These are phyloP conservation scores for Fusarium sp. DNA, from an alignment of 2,329 filamentous ascomycete genomes.

Conservation along the genomic window DNA sequence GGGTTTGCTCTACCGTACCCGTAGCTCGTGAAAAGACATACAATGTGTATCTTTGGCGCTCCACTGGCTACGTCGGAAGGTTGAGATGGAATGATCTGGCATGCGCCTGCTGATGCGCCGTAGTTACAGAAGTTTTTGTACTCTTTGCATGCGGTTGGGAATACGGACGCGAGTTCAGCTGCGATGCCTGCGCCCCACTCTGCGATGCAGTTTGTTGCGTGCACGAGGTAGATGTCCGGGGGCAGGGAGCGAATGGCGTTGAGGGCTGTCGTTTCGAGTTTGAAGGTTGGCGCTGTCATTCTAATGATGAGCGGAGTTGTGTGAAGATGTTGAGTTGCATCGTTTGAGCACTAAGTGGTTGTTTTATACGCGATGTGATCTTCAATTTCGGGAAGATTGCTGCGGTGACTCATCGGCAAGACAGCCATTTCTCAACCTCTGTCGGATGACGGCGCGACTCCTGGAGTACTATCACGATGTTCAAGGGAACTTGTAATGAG, in stretches of 20 bases:
- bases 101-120: constrained; percentile 33
- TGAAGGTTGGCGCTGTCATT: constrained; percentile 24
- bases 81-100: constrained; percentile 47
- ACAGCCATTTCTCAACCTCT: not conserved
- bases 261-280: constrained; percentile 19
- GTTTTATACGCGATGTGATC: not conserved
- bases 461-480: accelerated
- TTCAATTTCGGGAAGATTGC: not conserved
- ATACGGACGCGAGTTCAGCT: constrained; percentile 41
- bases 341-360: too few relatives aligned
- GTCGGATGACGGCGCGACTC: too few relatives aligned
- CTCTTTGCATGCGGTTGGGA: constrained; percentile 40
- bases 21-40: constrained; percentile 38
- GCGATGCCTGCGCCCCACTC: constrained; percentile 48
- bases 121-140: constrained; percentile 44
- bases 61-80: constrained; percentile 33
- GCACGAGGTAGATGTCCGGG: constrained; percentile 41
- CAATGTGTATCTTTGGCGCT: constrained; percentile 33
- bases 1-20: constrained; percentile 31
- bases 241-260: constrained; percentile 31
- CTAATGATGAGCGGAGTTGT: not conserved
- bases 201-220: constrained; percentile 49
- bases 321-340: not conserved
- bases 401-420: constrained; percentile 6
- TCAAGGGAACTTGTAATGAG: accelerated